Conservation (phyloP, 352 stramenopile species). For the Phytopythium boreale region DNA sequence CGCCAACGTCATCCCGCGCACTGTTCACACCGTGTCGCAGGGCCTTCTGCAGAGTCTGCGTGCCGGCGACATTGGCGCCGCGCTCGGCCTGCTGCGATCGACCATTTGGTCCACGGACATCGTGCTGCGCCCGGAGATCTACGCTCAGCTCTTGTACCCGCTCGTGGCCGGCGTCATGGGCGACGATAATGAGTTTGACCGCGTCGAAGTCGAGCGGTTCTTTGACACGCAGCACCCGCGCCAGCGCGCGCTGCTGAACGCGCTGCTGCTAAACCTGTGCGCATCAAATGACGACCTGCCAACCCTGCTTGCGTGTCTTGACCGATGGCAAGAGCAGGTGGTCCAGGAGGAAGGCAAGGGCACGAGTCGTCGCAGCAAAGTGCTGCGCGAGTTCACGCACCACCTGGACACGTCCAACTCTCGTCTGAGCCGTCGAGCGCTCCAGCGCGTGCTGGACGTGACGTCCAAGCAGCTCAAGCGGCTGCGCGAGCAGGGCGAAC, state of each 20-base stretch:
- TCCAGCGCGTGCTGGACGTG: conserved; percentile 56
- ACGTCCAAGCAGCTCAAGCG: conserved; percentile 50
- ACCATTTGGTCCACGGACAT: conserved; percentile 37
- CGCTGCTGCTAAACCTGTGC: conserved; percentile 67
- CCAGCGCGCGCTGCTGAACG: conserved; percentile 36
- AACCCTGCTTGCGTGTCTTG: conserved; percentile 54
- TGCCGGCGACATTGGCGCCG: conserved; percentile 40
- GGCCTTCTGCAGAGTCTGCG: conserved; percentile 47
- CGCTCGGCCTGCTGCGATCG: conserved; percentile 43
- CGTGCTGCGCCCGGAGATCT: conserved; percentile 51
- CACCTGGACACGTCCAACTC: conserved; percentile 12
- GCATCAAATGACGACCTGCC: conserved; percentile 59
- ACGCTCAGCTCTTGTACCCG: conserved; percentile 60
- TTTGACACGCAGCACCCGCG: conserved; percentile 48
- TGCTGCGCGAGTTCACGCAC: conserved; percentile 3
- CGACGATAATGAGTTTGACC: conserved; percentile 38
- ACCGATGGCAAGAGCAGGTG: conserved; percentile 51
- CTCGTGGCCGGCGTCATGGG: conserved; percentile 33
- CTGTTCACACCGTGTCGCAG: conserved; percentile 43
- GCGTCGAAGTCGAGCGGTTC: conserved; percentile 53
- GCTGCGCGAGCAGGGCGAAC: conserved; percentile 19
- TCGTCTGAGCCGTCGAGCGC: conserved; percentile 39
- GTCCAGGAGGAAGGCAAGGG: not conserved
- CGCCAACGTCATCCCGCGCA: conserved; percentile 46
- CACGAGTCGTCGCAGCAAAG: not conserved